Evolutionary conservation across 257 asterid species (phyloP), one percentile per base, ranked within the genome.

Genomic region (Verbascum thapsus): DNA sequence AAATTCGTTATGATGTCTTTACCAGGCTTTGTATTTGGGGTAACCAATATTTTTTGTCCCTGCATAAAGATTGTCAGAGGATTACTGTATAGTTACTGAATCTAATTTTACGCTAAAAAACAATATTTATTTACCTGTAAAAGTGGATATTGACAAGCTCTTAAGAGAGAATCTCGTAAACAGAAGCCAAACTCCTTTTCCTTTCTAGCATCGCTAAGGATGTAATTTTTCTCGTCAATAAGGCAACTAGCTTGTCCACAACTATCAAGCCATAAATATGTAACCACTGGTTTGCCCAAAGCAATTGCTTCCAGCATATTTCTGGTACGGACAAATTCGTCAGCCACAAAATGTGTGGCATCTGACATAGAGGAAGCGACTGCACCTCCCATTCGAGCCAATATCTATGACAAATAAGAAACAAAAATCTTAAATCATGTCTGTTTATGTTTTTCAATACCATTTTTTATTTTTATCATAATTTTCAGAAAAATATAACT

Each of bases 261-360:
- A 64, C 94, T 77, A 68, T 92, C 88, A 42, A 92, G 88, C 99
- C 99, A 92, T 48, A 79, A 71, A 66, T 75, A 90, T 47, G 97
- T 87, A 63, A 92, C 95, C 71, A 89, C 91, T 34, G 99, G 88
- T 75, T 89, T 92, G 43, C 97, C 97, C 41, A 34, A 74, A 62
- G 99, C 95, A 85, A 92, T 92, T 62, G 97, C 96, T 81, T 92
- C 99, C 62, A 92, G 75, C 95, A 92, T 87, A 72, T 89, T 92
- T 76, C 88, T 79, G 10, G 99, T 92, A 55, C 99, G 95, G 50
- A 84, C 88, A 83, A 92, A 92, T 68, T 87, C 85, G 78, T 89
- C 96, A 16, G 95, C 88, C 63, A 92, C 83, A 64, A 94, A 94
- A 71, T 94, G 99, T 11, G 99, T 77, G 47, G 97, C 97, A n/a